Percentiles rank a stretch among this genome's conserved stretches.
These are phyloP conservation scores for Talaromyces funiculosus DNA, from an alignment of 2,329 filamentous ascomycete genomes.

Conservation along the genomic window DNA sequence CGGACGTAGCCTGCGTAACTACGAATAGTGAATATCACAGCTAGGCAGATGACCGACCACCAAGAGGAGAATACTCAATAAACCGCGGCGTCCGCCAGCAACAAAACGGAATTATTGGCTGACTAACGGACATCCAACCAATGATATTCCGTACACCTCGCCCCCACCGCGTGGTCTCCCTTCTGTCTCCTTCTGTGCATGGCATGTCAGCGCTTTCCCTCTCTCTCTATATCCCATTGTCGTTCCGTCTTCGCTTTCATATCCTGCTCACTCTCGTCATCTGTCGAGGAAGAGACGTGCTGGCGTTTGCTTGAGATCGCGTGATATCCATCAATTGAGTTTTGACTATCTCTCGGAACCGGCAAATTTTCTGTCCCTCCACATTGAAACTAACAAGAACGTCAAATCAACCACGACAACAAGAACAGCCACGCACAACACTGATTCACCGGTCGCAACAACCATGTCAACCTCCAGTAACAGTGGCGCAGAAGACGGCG, in stretches of 20 bases:
- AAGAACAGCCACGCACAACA: not conserved
- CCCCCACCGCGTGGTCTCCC: not conserved
- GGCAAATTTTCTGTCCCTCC: constrained; percentile 3
- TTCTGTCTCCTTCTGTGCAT: not conserved
- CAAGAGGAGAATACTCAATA: not conserved
- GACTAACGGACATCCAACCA: not conserved
- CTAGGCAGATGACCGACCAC: not conserved
- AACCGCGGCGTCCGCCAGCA: not conserved
- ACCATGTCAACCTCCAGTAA: constrained; percentile 28
- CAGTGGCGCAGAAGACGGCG: constrained; percentile 16
- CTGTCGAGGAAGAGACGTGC: not conserved
- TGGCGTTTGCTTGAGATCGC: not conserved
- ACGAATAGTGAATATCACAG: not conserved
- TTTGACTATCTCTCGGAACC: constrained; percentile 1
- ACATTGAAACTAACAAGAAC: not conserved
- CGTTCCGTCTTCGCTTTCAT: not conserved
- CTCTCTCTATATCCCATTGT: not conserved
- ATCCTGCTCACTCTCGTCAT: not conserved
- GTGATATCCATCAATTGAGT: not conserved
- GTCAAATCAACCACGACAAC: not conserved
- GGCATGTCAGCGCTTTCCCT: not conserved
- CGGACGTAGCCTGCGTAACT: not conserved
- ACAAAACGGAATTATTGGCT: not conserved
- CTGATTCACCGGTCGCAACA: not conserved
- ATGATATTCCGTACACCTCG: not conserved